Percentiles rank a stretch among this genome's conserved stretches.
Conservation (phyloP, 352 stramenopile species). For the Thraustochytrium sp. region DNA sequence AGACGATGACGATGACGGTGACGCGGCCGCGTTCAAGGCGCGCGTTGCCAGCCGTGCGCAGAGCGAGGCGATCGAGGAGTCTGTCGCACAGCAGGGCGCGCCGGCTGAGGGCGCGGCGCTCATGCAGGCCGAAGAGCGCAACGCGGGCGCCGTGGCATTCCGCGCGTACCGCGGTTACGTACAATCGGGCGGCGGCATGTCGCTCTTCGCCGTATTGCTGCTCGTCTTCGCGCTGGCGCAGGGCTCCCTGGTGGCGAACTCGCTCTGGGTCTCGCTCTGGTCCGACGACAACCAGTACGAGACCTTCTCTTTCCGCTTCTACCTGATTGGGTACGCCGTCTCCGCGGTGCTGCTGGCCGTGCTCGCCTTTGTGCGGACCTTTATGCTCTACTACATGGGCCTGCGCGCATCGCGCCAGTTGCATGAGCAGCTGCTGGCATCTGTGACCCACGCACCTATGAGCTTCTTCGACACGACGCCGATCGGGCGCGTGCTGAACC, state of each 20-base stretch:
- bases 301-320: conserved; percentile 36
- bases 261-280: conserved; percentile 90
- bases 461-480: conserved; percentile 61
- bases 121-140: conserved; percentile 35
- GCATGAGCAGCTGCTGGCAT: conserved; percentile 12
- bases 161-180: not conserved
- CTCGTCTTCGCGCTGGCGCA: conserved; percentile 70
- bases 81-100: no score
- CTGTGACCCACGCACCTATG: conserved; percentile 54
- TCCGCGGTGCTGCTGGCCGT: conserved; percentile 55
- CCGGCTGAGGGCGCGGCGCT: not conserved
- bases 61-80: not conserved
- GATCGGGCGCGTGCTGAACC: conserved; percentile 64
- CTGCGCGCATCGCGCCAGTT: conserved; percentile 54
- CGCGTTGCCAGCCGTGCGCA: not conserved
- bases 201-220: not conserved
- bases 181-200: not conserved
- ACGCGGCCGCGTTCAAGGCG: no score
- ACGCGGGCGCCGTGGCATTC: not conserved
- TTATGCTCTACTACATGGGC: conserved; percentile 60
- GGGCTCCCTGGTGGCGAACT: conserved; percentile 67
- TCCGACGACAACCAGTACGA: conserved; percentile 55
- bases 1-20: no score
- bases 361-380: conserved; percentile 61
- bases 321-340: conserved; percentile 48